These are phyloP conservation scores for Priceomyces fermenticarens DNA, from an alignment of 805 yeast species.

Conservation along the genomic window DNA sequence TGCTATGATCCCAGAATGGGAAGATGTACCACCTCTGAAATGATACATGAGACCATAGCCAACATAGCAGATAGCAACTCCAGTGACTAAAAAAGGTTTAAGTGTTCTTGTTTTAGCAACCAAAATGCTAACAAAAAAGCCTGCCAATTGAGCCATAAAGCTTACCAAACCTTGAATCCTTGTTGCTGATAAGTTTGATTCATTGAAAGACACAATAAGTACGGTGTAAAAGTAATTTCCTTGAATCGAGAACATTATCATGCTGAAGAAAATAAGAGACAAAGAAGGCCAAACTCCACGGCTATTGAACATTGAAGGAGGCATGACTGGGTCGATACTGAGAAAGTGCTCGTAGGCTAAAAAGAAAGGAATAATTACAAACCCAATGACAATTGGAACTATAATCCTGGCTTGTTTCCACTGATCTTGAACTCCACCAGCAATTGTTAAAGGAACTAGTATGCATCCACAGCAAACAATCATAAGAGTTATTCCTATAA, in stretches of 20 bases:
- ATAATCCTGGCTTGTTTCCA: conserved; percentile 15
- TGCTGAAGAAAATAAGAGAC: conserved; percentile 10
- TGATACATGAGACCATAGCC: conserved; percentile 55
- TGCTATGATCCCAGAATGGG: conserved; percentile 15
- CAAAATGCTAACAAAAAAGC: conserved; percentile 12
- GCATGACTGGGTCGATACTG: conserved; percentile 14
- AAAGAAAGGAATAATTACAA: conserved; percentile 12
- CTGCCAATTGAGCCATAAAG: conserved; percentile 13
- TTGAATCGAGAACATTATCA: conserved; percentile 50
- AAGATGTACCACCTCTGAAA: conserved; percentile 40
- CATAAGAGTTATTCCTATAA: conserved; percentile 30
- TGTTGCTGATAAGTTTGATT: conserved; percentile 44
- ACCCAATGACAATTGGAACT: conserved; percentile 15
- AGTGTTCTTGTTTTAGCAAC: conserved; percentile 13
- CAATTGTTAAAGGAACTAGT: conserved; percentile 33
- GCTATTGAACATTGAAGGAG: conserved; percentile 10
- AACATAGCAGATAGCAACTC: conserved; percentile 51
- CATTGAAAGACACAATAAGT: conserved; percentile 59
- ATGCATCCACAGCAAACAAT: conserved; percentile 29
- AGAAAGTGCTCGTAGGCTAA: conserved; percentile 11
- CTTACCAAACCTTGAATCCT: conserved; percentile 11
- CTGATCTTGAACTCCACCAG: conserved; percentile 16
- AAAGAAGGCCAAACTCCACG: conserved; percentile 17
- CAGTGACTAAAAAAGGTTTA: conserved; percentile 56
- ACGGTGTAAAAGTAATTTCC: conserved; percentile 61